Conservation (phyloP, 2,329 filamentous ascomycete genomes). For the Talaromyces sp. region DNA sequence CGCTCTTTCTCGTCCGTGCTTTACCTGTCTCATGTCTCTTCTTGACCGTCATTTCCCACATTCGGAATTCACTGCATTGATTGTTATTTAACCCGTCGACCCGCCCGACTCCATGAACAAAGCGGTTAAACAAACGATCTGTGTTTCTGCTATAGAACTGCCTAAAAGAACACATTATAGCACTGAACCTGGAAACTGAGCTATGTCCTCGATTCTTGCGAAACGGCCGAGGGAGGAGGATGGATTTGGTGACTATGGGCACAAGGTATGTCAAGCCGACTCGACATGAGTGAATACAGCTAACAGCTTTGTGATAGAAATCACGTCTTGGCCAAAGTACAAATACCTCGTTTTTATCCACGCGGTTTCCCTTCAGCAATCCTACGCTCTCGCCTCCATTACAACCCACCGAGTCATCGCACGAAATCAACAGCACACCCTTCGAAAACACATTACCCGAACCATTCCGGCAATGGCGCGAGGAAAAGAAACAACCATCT, state of each 20-base stretch:
- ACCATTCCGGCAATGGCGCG: conserved; percentile 13
- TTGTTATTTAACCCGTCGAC: conserved; percentile 1
- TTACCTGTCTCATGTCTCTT: background rate
- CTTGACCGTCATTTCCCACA: background rate
- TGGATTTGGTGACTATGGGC: conserved; percentile 54
- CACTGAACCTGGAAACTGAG: background rate
- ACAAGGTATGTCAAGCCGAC: conserved; percentile 25
- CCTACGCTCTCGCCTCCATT: conserved; percentile 26
- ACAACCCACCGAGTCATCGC: conserved; percentile 38
- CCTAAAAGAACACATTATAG: background rate
- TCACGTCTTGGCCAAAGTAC: background rate
- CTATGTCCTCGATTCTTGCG: conserved; percentile 25
- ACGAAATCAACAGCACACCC: conserved; percentile 28
- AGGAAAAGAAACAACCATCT: conserved; percentile 10
- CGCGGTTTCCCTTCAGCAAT: conserved; percentile 22
- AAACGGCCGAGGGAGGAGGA: conserved; percentile 40
- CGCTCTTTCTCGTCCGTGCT: background rate
- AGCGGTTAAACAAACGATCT: background rate
- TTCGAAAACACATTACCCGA: conserved; percentile 18
- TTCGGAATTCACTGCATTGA: background rate
- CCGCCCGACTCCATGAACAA: background rate
- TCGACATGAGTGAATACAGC: background rate
- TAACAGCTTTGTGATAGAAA: conserved; percentile 7
- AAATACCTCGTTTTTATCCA: conserved; percentile 28
- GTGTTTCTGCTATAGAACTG: background rate